Percentiles rank a stretch among this genome's conserved stretches.
Evolutionary conservation across 1,284 basidiomycete species (phyloP).

Genomic region (Mycena sp.): DNA sequence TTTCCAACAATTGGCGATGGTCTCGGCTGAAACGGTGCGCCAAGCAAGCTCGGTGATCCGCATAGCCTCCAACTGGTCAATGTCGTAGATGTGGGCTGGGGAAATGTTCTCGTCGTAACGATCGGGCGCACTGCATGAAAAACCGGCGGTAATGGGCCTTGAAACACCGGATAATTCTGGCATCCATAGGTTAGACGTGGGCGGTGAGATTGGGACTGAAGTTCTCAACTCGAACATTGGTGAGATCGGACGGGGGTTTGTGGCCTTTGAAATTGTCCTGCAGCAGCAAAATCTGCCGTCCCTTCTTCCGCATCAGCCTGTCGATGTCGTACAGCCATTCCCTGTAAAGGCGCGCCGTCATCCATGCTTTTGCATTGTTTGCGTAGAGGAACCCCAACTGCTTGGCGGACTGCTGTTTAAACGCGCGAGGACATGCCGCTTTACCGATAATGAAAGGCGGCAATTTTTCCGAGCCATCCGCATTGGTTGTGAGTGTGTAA

Average conservation of each 20-base stretch:
- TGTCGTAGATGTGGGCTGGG: conserved; percentile 45
- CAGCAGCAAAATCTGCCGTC: conserved; percentile 39
- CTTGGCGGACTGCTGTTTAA: conserved; percentile 39
- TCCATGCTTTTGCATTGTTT: too few relatives aligned
- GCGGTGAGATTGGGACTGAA: conserved; percentile 42
- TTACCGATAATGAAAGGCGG: conserved; percentile 46
- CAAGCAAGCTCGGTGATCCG: conserved; percentile 43
- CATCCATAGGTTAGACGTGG: conserved; percentile 41
- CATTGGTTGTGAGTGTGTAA: conserved; percentile 40
- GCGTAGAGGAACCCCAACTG: too few relatives aligned
- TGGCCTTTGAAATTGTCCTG: conserved; percentile 47
- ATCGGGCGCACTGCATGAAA: conserved; percentile 38
- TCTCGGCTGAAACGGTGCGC: conserved; percentile 36
- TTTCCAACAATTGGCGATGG: conserved; percentile 46
- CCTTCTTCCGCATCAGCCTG: conserved; percentile 33
- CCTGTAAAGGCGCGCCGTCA: conserved; percentile 44
- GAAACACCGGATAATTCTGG: conserved; percentile 40
- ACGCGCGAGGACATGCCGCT: conserved; percentile 40
- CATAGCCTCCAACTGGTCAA: conserved; percentile 46
- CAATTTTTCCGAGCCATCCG: conserved; percentile 42
- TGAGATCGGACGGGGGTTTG: conserved; percentile 32
- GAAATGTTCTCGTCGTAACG: conserved; percentile 38
- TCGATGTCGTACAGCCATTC: conserved; percentile 41
- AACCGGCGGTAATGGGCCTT: conserved; percentile 35
- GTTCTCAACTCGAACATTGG: conserved; percentile 37